Base-by-base conservation (phyloP, 208 protist species). In the Histomonas meleagridis region DNA sequence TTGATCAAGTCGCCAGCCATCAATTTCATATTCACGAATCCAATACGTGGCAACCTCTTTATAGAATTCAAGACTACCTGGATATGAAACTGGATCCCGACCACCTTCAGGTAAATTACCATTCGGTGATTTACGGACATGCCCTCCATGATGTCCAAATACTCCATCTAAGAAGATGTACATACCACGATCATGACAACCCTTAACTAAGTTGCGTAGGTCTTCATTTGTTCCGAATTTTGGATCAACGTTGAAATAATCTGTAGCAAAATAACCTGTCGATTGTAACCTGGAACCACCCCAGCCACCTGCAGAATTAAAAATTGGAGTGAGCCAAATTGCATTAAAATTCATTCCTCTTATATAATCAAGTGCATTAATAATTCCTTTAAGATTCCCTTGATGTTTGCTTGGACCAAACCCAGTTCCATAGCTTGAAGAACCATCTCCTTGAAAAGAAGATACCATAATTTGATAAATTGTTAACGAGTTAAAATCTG, bases 301-400 rank as follows among this genome's bases (percentile, higher is more conserved):
- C 3, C 2, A 2, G 9, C 46, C 28, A n/a, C 23, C 9, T 57
- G 76, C 32, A 32, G 40, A 57, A 90, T 90, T 23, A n/a, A 90
- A 90, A n/a, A 90, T 35, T 90, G 76, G 76, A 10, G 76, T 90
- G 26, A 90, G 49, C 76, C 76, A 90, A 21, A 90, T 1, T 90
- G 76, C 76, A n/a, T 49, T 90, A 16, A 90, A 2, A 57, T 26
- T 26, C 5, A 90, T 21, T 12, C 28, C 76, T 57, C n/a, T 57
- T 16, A 90, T 90, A n/a, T 90, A 90, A 26, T 35, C 9, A 18
- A 76, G 32, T n/a, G 32, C 32, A 18, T 76, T 76, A 35, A 76
- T 76, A 76, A 76, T 76, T 9, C 65, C 65, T 35, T 18, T 2
- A 18, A 76, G 65, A 18, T 76, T 35, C 4, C 65, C 65, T n/a